phyloP scores from a whole-genome alignment of 352 stramenopile genomes.

The Globisporangium barbulae region DNA sequence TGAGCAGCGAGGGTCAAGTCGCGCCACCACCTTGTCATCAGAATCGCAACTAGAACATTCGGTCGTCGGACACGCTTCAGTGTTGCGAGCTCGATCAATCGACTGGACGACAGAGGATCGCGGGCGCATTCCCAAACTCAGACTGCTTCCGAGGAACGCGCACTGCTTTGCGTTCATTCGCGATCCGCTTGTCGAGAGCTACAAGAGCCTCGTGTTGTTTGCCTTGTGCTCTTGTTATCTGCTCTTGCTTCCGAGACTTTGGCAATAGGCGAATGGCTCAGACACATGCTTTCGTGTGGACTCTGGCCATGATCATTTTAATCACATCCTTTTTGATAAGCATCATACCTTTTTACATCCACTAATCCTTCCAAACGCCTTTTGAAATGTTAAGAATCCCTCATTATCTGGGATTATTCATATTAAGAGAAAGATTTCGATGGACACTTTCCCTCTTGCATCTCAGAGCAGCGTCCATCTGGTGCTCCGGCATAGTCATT shows the following conservation, averaged over 20 bases:
- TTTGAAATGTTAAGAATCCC: too few relatives aligned
- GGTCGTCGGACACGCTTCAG: too few relatives aligned
- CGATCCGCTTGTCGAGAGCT: too few relatives aligned
- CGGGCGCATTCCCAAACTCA: background rate
- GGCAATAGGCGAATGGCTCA: background rate
- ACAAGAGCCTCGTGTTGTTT: too few relatives aligned
- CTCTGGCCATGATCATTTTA: background rate
- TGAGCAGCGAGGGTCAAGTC: too few relatives aligned
- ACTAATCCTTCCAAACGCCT: too few relatives aligned
- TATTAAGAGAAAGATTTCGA: background rate
- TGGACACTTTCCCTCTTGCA: constrained; percentile 21
- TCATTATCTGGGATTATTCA: background rate
- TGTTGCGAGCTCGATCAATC: background rate
- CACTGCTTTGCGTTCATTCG: too few relatives aligned
- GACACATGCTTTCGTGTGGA: too few relatives aligned
- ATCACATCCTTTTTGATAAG: background rate
- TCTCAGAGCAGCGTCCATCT: constrained; percentile 20
- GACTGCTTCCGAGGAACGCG: background rate
- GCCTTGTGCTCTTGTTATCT: too few relatives aligned
- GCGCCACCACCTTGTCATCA: too few relatives aligned
- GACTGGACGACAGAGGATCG: background rate
- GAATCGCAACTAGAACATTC: too few relatives aligned
- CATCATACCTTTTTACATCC: background rate
- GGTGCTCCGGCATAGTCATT: constrained; percentile 23
- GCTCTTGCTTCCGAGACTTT: too few relatives aligned